Evolutionary conservation across 2,329 filamentous ascomycete genomes (phyloP).

Genomic region (Alternaria consortialis): DNA sequence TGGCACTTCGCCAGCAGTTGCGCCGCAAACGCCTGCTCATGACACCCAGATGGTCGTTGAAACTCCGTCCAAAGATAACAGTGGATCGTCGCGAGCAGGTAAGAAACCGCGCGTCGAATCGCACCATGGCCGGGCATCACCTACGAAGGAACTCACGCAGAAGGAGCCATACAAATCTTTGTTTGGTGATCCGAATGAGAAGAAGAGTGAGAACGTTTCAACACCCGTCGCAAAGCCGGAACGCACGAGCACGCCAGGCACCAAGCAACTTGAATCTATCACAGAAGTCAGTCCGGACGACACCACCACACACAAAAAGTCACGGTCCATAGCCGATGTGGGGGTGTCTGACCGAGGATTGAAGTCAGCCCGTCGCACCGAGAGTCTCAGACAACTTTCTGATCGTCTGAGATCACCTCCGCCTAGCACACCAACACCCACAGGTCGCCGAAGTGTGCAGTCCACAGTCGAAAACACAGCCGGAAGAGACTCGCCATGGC

Average conservation of each 20-base stretch:
- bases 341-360: constrained; percentile 54
- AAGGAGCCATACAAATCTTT: constrained; percentile 44
- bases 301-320: constrained; percentile 53
- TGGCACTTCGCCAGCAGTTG: constrained; percentile 36
- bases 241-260: constrained; percentile 37
- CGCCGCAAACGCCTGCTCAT: constrained; percentile 29
- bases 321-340: constrained; percentile 54
- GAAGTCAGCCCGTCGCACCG: constrained; percentile 51
- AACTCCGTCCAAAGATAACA: constrained; percentile 24
- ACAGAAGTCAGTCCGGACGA: constrained; percentile 60
- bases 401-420: constrained; percentile 45
- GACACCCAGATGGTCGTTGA: constrained; percentile 18
- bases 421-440: constrained; percentile 43
- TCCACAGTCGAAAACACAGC: constrained; percentile 38
- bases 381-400: constrained; percentile 45
- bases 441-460: constrained; percentile 34
- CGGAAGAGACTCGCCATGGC: constrained; percentile 41
- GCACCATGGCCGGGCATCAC: constrained; percentile 20
- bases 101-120: constrained; percentile 16
- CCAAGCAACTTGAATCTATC: constrained; percentile 59
- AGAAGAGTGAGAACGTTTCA: constrained; percentile 25
- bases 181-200: constrained; percentile 46
- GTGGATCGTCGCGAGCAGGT: constrained; percentile 10
- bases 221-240: constrained; percentile 39
- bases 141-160: constrained; percentile 19